These are phyloP conservation scores for Cucurbitaria berberidis DNA, from an alignment of 2,329 filamentous ascomycete species.

Conservation along the genomic window DNA sequence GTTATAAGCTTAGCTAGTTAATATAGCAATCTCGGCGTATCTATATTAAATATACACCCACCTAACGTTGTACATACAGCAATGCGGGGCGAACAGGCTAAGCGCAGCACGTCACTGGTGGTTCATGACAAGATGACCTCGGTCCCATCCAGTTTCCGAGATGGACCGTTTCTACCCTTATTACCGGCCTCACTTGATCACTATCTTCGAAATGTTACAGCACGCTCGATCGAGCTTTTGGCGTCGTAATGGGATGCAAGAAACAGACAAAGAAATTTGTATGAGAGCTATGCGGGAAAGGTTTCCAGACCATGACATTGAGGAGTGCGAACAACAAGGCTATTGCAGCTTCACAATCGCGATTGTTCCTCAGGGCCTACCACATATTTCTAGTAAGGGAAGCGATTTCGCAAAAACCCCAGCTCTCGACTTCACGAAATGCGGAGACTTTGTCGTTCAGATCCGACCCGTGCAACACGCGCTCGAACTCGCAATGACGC, in stretches of 20 bases:
- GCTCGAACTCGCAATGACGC: conserved; percentile 26
- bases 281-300: conserved; percentile 10
- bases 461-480: conserved; percentile 33
- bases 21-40: no score
- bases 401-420: neutral
- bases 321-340: conserved; percentile 27
- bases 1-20: no score
- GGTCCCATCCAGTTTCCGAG: neutral
- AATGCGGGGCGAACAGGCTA: neutral
- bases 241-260: conserved; percentile 16
- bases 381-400: neutral
- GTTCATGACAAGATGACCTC: conserved; percentile 14
- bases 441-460: conserved; percentile 27
- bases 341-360: conserved; percentile 33
- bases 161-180: neutral
- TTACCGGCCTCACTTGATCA: neutral
- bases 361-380: neutral
- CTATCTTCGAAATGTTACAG: neutral
- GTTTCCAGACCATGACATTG: conserved; percentile 10
- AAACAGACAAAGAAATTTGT: conserved; percentile 11
- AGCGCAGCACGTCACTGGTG: neutral
- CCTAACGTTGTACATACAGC: neutral
- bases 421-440: neutral
- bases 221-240: conserved; percentile 15
- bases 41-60: no score